Evolutionary conservation across 805 yeast genomes (phyloP).

Genomic region (Maudiozyma barnettii): DNA sequence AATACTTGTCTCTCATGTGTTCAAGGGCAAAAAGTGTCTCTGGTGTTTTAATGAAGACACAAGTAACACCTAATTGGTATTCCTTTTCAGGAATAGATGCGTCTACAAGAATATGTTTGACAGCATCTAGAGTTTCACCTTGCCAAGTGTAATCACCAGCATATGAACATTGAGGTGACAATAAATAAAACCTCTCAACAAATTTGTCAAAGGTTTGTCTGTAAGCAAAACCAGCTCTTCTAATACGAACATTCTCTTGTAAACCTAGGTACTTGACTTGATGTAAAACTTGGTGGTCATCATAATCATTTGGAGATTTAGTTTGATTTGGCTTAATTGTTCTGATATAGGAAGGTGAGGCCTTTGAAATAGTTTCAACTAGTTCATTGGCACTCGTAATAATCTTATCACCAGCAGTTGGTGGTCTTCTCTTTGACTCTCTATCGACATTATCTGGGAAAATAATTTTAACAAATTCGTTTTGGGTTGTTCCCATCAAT

Average conservation of each 20-base stretch:
- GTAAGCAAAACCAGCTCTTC: constrained; percentile 98
- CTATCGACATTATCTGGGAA: constrained; percentile 61
- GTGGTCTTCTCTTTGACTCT: constrained; percentile 73
- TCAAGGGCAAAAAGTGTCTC: constrained; percentile 93
- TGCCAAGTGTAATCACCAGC: constrained; percentile 72
- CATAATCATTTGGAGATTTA: constrained; percentile 83
- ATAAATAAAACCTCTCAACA: constrained; percentile 83
- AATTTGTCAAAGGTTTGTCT: constrained; percentile 94
- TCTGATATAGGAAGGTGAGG: constrained; percentile 94
- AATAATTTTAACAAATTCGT: constrained; percentile 47
- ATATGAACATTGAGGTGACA: constrained; percentile 84
- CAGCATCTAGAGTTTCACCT: constrained; percentile 50
- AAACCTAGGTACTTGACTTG: constrained; percentile 93
- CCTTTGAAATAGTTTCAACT: constrained; percentile 78
- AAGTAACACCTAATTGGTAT: constrained; percentile 84
- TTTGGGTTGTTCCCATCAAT: constrained; percentile 60
- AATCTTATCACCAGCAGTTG: constrained; percentile 93
- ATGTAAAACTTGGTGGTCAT: constrained; percentile 80
- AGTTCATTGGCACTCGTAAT: constrained; percentile 83
- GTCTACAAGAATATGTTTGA: constrained; percentile 42
- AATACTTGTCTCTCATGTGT: constrained; percentile 90
- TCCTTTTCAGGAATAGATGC: constrained; percentile 68
- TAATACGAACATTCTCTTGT: constrained; percentile 91
- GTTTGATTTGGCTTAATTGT: constrained; percentile 96
- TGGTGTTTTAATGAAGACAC: constrained; percentile 92